A percentile compares a stretch with the other conserved stretches of the same genome.
Evolutionary conservation across 208 protist genomes (phyloP).

Genomic region (Leishmania turanica): DNA sequence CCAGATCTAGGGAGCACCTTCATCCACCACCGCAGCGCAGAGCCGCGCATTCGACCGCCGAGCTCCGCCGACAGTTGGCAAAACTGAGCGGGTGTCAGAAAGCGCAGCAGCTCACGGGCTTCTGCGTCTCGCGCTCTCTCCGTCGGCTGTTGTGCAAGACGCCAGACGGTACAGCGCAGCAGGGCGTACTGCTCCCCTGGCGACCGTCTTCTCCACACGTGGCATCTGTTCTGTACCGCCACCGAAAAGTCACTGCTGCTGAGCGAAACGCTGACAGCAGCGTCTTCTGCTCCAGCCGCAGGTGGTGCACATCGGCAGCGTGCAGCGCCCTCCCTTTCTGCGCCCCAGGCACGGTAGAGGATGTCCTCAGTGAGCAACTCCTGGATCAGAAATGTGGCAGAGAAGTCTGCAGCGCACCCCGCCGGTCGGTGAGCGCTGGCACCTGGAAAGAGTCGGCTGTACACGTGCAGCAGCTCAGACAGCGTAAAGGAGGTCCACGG

Average conservation of each 20-base stretch:
- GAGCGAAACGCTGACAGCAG: not conserved
- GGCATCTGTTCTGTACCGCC: not conserved
- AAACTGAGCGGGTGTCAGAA: not conserved
- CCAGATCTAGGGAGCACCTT: not conserved
- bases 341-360: not conserved
- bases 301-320: not conserved
- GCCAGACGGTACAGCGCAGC: slow-evolving; percentile 8
- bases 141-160: not conserved
- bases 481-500: not conserved
- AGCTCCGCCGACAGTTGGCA: not conserved
- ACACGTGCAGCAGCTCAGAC: slow-evolving; percentile 13
- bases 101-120: not conserved
- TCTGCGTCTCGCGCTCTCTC: not conserved
- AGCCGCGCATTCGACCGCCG: not conserved
- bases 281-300: not conserved
- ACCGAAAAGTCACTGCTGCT: not conserved
- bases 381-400: not conserved
- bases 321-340: not conserved
- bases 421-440: not conserved
- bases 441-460: slow-evolving; percentile 11
- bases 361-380: not conserved
- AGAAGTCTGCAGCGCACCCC: not conserved
- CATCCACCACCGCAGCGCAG: not conserved
- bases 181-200: not conserved
- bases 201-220: not conserved